Percentiles rank a stretch among this genome's conserved stretches.
Conservation (phyloP, 352 stramenopile genomes). For the Blastocystis sp. region DNA sequence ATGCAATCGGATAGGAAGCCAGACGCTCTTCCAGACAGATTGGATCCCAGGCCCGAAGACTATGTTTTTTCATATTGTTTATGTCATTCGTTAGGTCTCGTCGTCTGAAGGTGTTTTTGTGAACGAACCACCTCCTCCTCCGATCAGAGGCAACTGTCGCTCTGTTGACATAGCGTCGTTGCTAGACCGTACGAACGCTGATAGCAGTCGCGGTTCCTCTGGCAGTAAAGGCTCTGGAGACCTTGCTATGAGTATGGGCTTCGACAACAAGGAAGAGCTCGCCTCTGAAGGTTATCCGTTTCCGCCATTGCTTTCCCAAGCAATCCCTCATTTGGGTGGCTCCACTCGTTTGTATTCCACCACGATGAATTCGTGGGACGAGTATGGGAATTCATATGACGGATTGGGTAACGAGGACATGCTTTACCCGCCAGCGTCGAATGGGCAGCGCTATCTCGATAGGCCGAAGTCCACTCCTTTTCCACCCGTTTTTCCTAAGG, state of each 20-base stretch:
- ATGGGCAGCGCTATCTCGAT: not conserved
- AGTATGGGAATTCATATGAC: too few species aligned
- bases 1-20: too few species aligned
- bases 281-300: not conserved
- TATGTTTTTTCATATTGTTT: too few species aligned
- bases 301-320: not conserved
- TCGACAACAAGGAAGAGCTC: not conserved
- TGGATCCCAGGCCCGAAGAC: too few species aligned
- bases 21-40: too few species aligned
- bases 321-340: not conserved
- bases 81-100: not conserved
- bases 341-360: not conserved
- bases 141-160: not conserved
- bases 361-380: too few species aligned
- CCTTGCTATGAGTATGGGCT: not conserved
- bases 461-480: not conserved
- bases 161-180: not conserved
- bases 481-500: not conserved
- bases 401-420: not conserved
- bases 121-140: not conserved
- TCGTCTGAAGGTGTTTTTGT: not conserved
- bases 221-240: not conserved
- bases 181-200: not conserved
- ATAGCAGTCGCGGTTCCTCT: not conserved
- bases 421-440: not conserved